Evolutionary conservation across 768 basidiomycete species (phyloP).

Genomic region (Nidula microcarpa): DNA sequence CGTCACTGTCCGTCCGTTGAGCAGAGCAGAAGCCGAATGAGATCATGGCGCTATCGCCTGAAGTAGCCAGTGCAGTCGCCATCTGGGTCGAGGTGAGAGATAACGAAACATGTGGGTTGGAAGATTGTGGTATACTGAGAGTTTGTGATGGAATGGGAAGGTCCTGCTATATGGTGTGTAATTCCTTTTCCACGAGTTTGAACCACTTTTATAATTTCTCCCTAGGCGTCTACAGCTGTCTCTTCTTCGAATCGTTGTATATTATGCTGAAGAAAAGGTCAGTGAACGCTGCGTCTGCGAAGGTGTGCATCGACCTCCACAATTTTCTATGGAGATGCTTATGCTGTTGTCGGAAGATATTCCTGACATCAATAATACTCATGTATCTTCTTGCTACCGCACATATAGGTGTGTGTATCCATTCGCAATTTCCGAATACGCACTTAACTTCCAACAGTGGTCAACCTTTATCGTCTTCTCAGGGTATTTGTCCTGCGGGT

Average conservation of each 20-base stretch:
- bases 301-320: slow-evolving; percentile 2
- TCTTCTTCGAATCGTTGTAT: slow-evolving; percentile 12
- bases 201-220: background rate
- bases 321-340: background rate
- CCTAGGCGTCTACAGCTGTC: slow-evolving; percentile 12
- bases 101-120: background rate
- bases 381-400: slow-evolving; percentile 20
- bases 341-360: slow-evolving; percentile 10
- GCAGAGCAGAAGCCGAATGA: background rate
- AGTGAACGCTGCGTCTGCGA: slow-evolving; percentile 5
- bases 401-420: slow-evolving; percentile 14
- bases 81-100: slow-evolving; percentile 12
- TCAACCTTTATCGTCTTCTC: slow-evolving; percentile 11
- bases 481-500: slow-evolving; percentile 6
- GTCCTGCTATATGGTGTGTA: slow-evolving; percentile 4
- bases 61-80: slow-evolving; percentile 7
- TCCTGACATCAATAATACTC: slow-evolving; percentile 14
- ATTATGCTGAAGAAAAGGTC: slow-evolving; percentile 11
- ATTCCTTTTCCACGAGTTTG: background rate
- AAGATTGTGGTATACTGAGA: background rate
- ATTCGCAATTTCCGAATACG: background rate
- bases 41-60: slow-evolving; percentile 2
- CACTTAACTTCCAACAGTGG: slow-evolving; percentile 1
- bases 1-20: background rate
- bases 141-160: background rate